phyloP scores from a whole-genome alignment of 176 grass and related monocot species.

The sorghum (Sorghum bicolor) region Sorghum_bicolor_NCBIv3 NC_012877.2:58572501-58573000 shows the following conservation, averaged over 20 bases:
- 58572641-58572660: not conserved
- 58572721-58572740: slow-evolving; percentile 15
- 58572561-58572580: not conserved
- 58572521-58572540: too few relatives aligned
- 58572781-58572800: not conserved
- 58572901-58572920: not conserved
- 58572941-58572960: not conserved
- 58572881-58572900: not conserved
- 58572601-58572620: not conserved
- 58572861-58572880: not conserved
- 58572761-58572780: not conserved
- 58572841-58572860: not conserved
- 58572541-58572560: not conserved
- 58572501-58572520: too few relatives aligned
- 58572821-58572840: not conserved
- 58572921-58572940: not conserved
- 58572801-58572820: not conserved
- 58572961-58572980: not conserved
- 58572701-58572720: slow-evolving; percentile 23
- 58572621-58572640: slow-evolving; percentile 19
- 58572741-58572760: not conserved
- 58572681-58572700: slow-evolving; percentile 34
- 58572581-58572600: not conserved
- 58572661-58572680: slow-evolving; percentile 28
- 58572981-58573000: not conserved